phyloP scores from a whole-genome alignment of 257 asterid genomes.

The Salvia rosmarinus region DNA sequence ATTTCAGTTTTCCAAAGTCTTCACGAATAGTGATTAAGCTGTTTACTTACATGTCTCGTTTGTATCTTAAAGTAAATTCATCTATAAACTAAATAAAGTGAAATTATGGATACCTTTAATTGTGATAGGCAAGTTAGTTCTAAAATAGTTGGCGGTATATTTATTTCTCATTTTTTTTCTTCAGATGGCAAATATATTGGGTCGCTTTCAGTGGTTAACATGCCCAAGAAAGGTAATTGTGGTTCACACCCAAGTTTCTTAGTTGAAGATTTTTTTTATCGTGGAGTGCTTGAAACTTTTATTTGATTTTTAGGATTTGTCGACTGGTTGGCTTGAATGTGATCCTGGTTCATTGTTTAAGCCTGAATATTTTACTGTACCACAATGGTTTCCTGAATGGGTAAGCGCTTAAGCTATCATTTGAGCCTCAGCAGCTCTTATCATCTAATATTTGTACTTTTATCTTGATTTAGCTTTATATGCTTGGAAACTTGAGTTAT shows the following conservation, averaged over 20 bases:
- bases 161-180: constrained; percentile 37
- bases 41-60: constrained; percentile 12
- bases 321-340: constrained; percentile 94
- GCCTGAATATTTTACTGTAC: constrained; percentile 71
- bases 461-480: not conserved
- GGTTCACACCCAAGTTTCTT: not conserved
- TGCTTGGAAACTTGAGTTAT: constrained; percentile 14
- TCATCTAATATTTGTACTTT: constrained; percentile 6
- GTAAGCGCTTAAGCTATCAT: constrained; percentile 46
- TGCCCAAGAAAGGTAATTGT: constrained; percentile 91
- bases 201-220: constrained; percentile 89
- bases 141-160: constrained; percentile 8
- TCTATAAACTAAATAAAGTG: not conserved
- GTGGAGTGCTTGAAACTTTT: constrained; percentile 26
- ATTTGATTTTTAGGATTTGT: constrained; percentile 66
- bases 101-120: constrained; percentile 2
- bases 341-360: constrained; percentile 86
- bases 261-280: constrained; percentile 6
- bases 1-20: constrained; percentile 5
- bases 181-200: constrained; percentile 88
- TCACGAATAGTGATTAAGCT: constrained; percentile 5
- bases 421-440: constrained; percentile 11
- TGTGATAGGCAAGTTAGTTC: constrained; percentile 17
- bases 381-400: constrained; percentile 81
- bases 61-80: constrained; percentile 6